Evolutionary conservation across 169 alveolate genomes (phyloP).

Genomic region (Hepatocystis sp.): DNA sequence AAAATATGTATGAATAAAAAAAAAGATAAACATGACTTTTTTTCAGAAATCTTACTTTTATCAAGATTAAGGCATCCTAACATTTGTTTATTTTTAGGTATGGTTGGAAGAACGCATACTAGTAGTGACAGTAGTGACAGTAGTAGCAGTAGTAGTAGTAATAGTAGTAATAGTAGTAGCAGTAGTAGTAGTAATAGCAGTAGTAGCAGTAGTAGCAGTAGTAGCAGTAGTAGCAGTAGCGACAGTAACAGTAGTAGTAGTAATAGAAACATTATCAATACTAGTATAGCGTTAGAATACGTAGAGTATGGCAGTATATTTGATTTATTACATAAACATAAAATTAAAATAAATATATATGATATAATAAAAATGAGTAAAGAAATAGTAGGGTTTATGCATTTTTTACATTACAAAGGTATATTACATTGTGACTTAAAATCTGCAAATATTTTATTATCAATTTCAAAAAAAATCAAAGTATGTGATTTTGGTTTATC

Average conservation of each 20-base stretch:
- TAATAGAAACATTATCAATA: constrained; percentile 84
- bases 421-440: constrained; percentile 89
- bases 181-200: too few species aligned
- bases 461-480: constrained; percentile 89
- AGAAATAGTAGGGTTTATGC: constrained; percentile 86
- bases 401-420: constrained; percentile 87
- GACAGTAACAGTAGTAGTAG: too few species aligned
- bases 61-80: constrained; percentile 88
- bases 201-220: too few species aligned
- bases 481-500: constrained; percentile 92
- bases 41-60: constrained; percentile 84
- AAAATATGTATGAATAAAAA: constrained; percentile 42
- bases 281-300: constrained; percentile 83
- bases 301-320: constrained; percentile 83
- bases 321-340: constrained; percentile 80
- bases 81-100: constrained; percentile 87
- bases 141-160: too few species aligned
- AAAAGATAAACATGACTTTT: constrained; percentile 78
- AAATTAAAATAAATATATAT: constrained; percentile 75
- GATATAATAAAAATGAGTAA: constrained; percentile 83
- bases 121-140: too few species aligned
- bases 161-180: too few species aligned
- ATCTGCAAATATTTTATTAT: constrained; percentile 86
- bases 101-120: too few species aligned
- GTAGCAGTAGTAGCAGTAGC: too few species aligned